Evolutionary conservation across 208 protist genomes (phyloP).

Genomic region (Phytomonas sp.): DNA sequence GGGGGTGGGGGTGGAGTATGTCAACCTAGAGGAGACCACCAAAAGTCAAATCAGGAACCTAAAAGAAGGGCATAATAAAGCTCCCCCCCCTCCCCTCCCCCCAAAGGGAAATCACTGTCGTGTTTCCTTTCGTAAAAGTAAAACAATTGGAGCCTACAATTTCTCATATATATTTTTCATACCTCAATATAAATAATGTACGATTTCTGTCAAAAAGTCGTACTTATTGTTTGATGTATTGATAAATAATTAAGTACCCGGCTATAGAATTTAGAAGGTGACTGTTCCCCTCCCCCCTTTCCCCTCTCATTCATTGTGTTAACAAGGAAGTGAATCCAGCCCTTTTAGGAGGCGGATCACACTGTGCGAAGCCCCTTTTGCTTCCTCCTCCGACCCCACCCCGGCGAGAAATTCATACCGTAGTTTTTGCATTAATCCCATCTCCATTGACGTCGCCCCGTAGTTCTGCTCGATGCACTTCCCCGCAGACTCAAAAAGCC

Average conservation of each 20-base stretch:
- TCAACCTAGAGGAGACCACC: neutral
- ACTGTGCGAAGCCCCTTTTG: slow-evolving; percentile 64
- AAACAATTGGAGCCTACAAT: neutral
- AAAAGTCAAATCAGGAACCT: neutral
- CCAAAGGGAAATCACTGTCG: neutral
- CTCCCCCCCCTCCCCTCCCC: no score
- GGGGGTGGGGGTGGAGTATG: neutral
- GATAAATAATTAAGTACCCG: neutral
- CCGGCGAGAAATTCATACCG: slow-evolving; percentile 78
- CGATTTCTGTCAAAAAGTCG: neutral
- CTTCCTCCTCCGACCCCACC: slow-evolving; percentile 81
- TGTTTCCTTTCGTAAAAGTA: neutral
- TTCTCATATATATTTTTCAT: neutral
- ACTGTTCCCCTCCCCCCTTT: neutral
- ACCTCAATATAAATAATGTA: neutral
- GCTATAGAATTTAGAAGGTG: neutral
- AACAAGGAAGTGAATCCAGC: slow-evolving; percentile 40
- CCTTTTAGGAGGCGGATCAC: slow-evolving; percentile 61
- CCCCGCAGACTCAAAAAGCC: slow-evolving; percentile 66
- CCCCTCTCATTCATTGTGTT: neutral
- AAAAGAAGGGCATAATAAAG: neutral
- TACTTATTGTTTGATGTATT: neutral
- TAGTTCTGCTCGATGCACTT: slow-evolving; percentile 55
- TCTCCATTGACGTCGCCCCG: slow-evolving; percentile 52
- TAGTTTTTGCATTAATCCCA: slow-evolving; percentile 40